Percentiles rank a stretch among this genome's conserved stretches.
Conservation (phyloP, 805 yeast species). For the Metschnikowia aberdeeniae region DNA sequence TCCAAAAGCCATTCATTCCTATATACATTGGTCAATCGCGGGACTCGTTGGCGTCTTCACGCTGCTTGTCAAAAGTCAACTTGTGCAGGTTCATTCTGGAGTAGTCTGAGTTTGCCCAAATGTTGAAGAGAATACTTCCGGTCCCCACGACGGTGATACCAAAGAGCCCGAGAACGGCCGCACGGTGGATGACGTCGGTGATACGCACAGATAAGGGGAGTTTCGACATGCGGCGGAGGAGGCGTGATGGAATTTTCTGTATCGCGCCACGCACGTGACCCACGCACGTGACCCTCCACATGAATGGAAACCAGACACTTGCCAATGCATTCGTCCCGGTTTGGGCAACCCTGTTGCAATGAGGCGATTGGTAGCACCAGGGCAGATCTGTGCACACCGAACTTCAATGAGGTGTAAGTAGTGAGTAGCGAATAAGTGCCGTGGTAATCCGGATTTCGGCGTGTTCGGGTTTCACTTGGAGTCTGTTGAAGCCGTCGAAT, state of each 20-base stretch:
- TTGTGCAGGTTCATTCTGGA: slow-evolving; percentile 39
- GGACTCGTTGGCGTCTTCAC: neutral
- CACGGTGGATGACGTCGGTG: slow-evolving; percentile 42
- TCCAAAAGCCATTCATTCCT: neutral
- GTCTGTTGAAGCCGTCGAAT: no score
- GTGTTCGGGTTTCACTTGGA: no score
- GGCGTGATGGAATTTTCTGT: neutral
- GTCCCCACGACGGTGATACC: slow-evolving; percentile 40
- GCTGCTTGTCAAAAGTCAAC: slow-evolving; percentile 31
- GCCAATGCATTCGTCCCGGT: neutral
- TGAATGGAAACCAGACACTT: neutral
- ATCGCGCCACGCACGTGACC: neutral
- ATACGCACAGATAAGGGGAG: slow-evolving; percentile 42
- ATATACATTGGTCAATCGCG: neutral
- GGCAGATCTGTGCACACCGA: no score
- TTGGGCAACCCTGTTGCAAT: no score
- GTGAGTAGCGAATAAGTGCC: no score
- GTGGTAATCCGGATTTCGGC: no score
- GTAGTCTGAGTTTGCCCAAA: slow-evolving; percentile 42
- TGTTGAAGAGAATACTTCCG: slow-evolving; percentile 37
- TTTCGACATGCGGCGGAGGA: slow-evolving; percentile 17
- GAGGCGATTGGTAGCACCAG: no score
- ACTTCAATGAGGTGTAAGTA: no score
- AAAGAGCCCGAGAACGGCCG: slow-evolving; percentile 32
- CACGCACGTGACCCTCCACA: neutral